Conservation (phyloP, 2,329 filamentous ascomycete species). For the Aspergillus quadricinctus region DNA sequence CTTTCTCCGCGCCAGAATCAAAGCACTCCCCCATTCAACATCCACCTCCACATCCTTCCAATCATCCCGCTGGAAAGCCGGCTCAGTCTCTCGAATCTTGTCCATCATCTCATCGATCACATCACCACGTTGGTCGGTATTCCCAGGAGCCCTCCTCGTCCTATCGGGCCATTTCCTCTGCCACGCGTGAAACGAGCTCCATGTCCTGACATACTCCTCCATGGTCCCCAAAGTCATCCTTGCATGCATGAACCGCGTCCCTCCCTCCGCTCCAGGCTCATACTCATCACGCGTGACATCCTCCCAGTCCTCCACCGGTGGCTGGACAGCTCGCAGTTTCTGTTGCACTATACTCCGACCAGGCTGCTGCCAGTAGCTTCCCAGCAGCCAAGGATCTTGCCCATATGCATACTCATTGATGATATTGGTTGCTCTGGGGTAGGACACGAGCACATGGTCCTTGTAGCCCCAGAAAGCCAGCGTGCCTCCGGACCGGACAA, state of each 20-base stretch:
- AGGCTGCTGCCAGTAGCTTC: conserved; percentile 55
- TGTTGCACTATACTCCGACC: conserved; percentile 54
- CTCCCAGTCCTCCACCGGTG: conserved; percentile 50
- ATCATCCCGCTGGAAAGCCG: neutral
- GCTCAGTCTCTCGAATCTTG: neutral
- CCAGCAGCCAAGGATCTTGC: conserved; percentile 48
- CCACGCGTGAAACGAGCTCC: conserved; percentile 58
- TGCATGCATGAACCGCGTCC: conserved; percentile 50
- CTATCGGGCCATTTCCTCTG: conserved; percentile 17
- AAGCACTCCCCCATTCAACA: neutral
- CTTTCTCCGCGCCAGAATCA: neutral
- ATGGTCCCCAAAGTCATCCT: conserved; percentile 54
- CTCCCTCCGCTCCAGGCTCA: conserved; percentile 43
- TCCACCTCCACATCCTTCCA: neutral
- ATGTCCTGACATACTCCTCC: conserved; percentile 60
- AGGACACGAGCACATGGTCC: conserved; percentile 57
- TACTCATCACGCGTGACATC: conserved; percentile 53
- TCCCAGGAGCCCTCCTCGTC: neutral
- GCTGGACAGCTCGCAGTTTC: conserved; percentile 49
- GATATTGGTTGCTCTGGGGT: conserved; percentile 49
- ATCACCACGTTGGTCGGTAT: neutral
- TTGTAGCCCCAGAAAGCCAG: conserved; percentile 65
- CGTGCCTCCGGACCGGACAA: conserved; percentile 53
- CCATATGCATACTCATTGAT: conserved; percentile 56
- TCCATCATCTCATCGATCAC: neutral